A percentile compares a stretch with the other conserved stretches of the same genome.
Conservation (phyloP, 2,329 filamentous ascomycete species). For the Aspergillaceae sp. region DNA sequence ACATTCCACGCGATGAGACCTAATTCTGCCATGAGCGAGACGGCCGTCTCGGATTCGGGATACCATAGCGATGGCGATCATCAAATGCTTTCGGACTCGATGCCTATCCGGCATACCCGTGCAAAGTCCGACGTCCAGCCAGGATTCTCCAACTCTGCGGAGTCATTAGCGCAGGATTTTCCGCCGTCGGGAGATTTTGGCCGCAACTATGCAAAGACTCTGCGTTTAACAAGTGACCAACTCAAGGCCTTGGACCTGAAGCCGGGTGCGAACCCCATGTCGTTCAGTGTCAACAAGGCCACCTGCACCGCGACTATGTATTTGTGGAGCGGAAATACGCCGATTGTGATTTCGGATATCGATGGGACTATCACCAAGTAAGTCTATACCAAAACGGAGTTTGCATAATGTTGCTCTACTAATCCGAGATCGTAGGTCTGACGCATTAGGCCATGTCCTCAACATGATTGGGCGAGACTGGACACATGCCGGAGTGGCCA, state of each 20-base stretch:
- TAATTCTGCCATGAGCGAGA: constrained; percentile 51
- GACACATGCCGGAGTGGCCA: constrained; percentile 94
- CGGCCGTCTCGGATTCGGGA: constrained; percentile 83
- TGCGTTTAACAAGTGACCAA: constrained; percentile 90
- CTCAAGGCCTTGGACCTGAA: constrained; percentile 76
- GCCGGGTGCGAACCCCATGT: constrained; percentile 83
- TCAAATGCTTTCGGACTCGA: constrained; percentile 54
- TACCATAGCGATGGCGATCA: constrained; percentile 81
- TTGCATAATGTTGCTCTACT: too few species aligned
- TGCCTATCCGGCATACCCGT: constrained; percentile 39
- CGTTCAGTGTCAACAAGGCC: constrained; percentile 90
- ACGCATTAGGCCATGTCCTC: constrained; percentile 84
- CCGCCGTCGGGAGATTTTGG: constrained; percentile 57
- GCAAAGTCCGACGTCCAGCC: constrained; percentile 64
- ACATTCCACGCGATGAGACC: constrained; percentile 45
- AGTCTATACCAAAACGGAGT: constrained; percentile 8
- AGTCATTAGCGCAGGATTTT: constrained; percentile 40
- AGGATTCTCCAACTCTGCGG: constrained; percentile 53
- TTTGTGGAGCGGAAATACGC: constrained; percentile 81
- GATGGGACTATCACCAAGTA: constrained; percentile 95
- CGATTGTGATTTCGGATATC: constrained; percentile 96
- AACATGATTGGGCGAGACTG: constrained; percentile 97
- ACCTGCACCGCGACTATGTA: constrained; percentile 91
- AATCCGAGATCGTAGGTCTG: constrained; percentile 46
- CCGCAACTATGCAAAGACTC: constrained; percentile 90